Evolutionary conservation across 2,329 filamentous ascomycete genomes (phyloP).

Genomic region (Claviceps paspali): DNA sequence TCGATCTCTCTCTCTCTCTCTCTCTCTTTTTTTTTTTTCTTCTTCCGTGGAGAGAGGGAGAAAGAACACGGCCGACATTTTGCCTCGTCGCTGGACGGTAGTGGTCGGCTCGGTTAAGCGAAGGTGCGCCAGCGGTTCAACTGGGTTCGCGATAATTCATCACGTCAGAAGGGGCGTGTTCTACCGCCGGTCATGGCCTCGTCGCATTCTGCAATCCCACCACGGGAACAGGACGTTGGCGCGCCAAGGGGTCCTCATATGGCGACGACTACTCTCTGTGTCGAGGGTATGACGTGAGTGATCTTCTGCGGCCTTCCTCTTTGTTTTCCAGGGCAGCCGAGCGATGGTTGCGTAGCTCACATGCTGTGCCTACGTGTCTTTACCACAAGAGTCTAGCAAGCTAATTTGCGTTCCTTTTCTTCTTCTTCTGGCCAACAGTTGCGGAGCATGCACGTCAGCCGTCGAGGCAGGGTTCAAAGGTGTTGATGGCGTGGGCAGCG

Average conservation of each 20-base stretch:
- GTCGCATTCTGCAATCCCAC: slow-evolving; percentile 30
- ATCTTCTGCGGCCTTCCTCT: background rate
- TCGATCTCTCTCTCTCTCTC: background rate
- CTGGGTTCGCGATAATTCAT: background rate
- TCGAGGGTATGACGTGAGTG: slow-evolving; percentile 71
- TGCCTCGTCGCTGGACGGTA: background rate
- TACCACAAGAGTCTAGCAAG: background rate
- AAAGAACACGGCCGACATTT: background rate
- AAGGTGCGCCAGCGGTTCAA: background rate
- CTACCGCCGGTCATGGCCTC: slow-evolving; percentile 30
- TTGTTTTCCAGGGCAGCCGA: slow-evolving; percentile 10
- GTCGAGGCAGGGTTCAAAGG: slow-evolving; percentile 82
- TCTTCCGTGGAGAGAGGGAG: background rate
- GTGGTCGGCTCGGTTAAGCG: background rate
- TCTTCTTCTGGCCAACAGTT: slow-evolving; percentile 35
- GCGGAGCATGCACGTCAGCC: slow-evolving; percentile 89
- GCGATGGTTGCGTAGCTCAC: slow-evolving; percentile 16
- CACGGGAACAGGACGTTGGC: slow-evolving; percentile 23
- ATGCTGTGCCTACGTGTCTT: background rate
- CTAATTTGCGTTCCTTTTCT: background rate
- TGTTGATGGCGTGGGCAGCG: slow-evolving; percentile 65
- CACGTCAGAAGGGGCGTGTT: background rate
- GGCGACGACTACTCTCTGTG: slow-evolving; percentile 79
- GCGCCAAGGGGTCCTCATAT: slow-evolving; percentile 40
- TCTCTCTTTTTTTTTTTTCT: background rate